phyloP scores from a whole-genome alignment of 257 asterid species.

The Solanum acaule region DNA sequence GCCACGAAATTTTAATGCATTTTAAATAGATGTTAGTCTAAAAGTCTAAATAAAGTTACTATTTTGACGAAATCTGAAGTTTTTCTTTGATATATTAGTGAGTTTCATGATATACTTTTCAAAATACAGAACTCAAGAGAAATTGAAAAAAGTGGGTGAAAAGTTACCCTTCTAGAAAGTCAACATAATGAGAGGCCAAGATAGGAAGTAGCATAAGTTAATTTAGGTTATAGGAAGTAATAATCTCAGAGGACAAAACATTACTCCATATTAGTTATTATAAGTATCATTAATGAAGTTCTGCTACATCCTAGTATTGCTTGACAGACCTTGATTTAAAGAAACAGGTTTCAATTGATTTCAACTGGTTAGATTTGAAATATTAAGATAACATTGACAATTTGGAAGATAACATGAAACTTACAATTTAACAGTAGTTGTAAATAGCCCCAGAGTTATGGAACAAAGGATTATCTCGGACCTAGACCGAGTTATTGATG shows the following conservation, averaged over 20 bases:
- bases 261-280: not conserved
- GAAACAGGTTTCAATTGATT: not conserved
- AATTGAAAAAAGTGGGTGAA: not conserved
- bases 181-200: not conserved
- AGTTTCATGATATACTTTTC: not conserved
- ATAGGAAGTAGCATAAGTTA: not conserved
- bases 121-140: not conserved
- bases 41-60: not conserved
- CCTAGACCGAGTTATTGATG: not conserved
- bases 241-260: not conserved
- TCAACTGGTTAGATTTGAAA: not conserved
- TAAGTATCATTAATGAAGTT: not conserved
- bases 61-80: too few species aligned
- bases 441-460: not conserved
- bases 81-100: not conserved
- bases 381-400: not conserved
- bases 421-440: not conserved
- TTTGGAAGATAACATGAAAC: not conserved
- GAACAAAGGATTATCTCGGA: not conserved
- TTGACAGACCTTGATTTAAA: not conserved
- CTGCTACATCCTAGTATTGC: not conserved
- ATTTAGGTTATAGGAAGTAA: not conserved
- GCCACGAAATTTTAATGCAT: not conserved
- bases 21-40: not conserved
- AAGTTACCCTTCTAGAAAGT: not conserved